These are phyloP conservation scores for Ganoderma multipileum DNA, from an alignment of 1,284 basidiomycete species.

Conservation along the genomic window DNA sequence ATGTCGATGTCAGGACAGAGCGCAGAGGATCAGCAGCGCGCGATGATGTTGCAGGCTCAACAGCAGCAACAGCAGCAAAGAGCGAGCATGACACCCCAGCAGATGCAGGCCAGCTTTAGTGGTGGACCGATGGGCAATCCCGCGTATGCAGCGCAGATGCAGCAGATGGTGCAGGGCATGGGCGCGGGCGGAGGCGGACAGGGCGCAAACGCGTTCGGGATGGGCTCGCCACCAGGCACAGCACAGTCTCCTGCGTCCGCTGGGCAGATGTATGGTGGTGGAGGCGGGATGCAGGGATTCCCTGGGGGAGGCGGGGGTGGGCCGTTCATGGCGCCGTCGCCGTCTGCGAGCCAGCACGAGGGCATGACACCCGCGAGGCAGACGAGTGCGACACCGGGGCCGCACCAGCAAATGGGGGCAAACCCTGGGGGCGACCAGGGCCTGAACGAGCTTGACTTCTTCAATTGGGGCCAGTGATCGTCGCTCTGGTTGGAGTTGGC, in stretches of 20 bases:
- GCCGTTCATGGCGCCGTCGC: constrained; percentile 38
- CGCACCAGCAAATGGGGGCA: constrained; percentile 37
- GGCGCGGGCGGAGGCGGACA: not conserved
- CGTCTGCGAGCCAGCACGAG: constrained; percentile 37
- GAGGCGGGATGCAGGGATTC: constrained; percentile 27
- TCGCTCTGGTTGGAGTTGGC: not conserved
- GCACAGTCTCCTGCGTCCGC: constrained; percentile 31
- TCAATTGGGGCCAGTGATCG: constrained; percentile 38
- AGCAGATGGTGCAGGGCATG: constrained; percentile 9
- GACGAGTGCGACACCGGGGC: constrained; percentile 39
- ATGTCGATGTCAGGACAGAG: constrained; percentile 39
- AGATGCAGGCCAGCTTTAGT: constrained; percentile 28
- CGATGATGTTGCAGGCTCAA: constrained; percentile 49
- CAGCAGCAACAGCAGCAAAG: constrained; percentile 27
- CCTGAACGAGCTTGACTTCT: constrained; percentile 38
- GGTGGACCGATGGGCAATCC: constrained; percentile 20
- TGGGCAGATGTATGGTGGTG: constrained; percentile 32
- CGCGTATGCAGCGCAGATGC: constrained; percentile 13
- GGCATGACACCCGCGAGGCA: constrained; percentile 34
- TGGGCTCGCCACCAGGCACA: constrained; percentile 46
- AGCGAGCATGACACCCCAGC: constrained; percentile 22
- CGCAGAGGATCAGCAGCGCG: constrained; percentile 60
- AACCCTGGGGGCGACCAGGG: constrained; percentile 35
- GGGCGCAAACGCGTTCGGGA: constrained; percentile 32
- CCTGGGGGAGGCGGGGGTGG: constrained; percentile 26